Percentiles rank a stretch among this genome's conserved stretches.
phyloP scores from a whole-genome alignment of 2,329 filamentous ascomycete species.

The Amphichorda felina region DNA sequence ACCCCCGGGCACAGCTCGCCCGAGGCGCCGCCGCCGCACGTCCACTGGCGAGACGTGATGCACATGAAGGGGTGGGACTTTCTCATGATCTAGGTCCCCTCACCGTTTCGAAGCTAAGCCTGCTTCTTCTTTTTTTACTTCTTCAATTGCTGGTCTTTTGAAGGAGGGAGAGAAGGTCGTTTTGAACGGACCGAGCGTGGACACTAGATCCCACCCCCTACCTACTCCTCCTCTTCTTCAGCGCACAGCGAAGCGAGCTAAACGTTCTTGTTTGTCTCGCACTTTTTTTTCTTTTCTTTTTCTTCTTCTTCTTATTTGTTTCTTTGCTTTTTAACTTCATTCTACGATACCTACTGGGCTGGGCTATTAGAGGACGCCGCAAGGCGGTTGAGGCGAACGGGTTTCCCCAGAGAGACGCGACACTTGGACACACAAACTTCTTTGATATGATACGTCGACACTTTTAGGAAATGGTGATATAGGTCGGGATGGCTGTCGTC shows the following conservation, averaged over 20 bases:
- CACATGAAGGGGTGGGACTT: conserved; percentile 84
- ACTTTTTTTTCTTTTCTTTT: conserved; percentile 15
- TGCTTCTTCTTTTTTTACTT: conserved; percentile 5
- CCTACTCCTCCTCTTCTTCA: background rate
- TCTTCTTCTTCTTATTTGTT: conserved; percentile 13
- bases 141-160: conserved; percentile 24
- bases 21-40: conserved; percentile 42
- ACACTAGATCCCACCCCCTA: conserved; percentile 7
- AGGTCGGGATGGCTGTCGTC: no score
- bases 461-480: conserved; percentile 4
- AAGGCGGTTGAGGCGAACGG: conserved; percentile 19
- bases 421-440: conserved; percentile 17
- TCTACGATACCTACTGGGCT: conserved; percentile 20
- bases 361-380: conserved; percentile 26
- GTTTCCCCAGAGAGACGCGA: conserved; percentile 11
- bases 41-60: conserved; percentile 96
- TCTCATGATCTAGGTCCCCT: conserved; percentile 59
- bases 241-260: conserved; percentile 1
- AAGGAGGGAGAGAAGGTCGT: conserved; percentile 8
- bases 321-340: conserved; percentile 8
- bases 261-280: conserved; percentile 11
- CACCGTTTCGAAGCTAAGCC: conserved; percentile 4
- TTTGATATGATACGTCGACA: conserved; percentile 4
- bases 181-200: background rate
- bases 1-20: conserved; percentile 21